Base-by-base conservation (phyloP, 2,329 filamentous ascomycete species). In the Lasiodiplodia gonubiensis region DNA sequence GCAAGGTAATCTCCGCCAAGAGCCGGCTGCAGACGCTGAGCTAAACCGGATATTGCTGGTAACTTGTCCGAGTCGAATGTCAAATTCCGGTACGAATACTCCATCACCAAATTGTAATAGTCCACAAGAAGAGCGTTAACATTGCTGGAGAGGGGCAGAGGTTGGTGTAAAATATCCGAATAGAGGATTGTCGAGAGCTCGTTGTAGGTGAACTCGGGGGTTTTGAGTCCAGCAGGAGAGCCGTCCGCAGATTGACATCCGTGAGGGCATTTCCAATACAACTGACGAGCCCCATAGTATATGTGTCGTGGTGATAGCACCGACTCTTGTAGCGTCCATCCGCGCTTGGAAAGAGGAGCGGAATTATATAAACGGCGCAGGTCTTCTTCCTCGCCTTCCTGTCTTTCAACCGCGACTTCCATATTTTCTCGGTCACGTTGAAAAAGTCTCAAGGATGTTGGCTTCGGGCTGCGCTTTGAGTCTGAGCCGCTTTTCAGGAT, bases 321-420 rank as follows among this genome's bases (percentile, higher is more conserved):
- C 21, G 11, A 35, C 33, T 66, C 64, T 49, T 66, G 64, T 14
- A 52, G 49, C 2, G 21, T 39, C 57, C 25, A 49, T 49, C 52
- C 64, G 49, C 16, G 35, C 14, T 25, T 11, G 5, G 12, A 11
- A 1, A 52, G 49, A 52, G 49, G 49, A 14, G 23, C 49, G 11
- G 11, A 14, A 6, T 16, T 27, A 11, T 52, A 10, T 30, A 52
- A 16, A 12, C 23, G 3, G 12, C 23, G 21, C 21, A 52, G n/a
- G 12, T 30, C 11, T 30, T 52, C 49, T 52, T 27, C 21, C 1
- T 52, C 21, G 7, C 1, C 11, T 14, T 52, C 49, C 5, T 14
- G 49, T 23, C 49, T 25, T 52, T 52, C 21, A 18, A 52, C 49
- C 5, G 11, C 27, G 49, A 52, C 23, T 18, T 30, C 49, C 10